phyloP scores from a whole-genome alignment of 78 protist genomes.

The Dictyostelium brefeldianum region DNA sequence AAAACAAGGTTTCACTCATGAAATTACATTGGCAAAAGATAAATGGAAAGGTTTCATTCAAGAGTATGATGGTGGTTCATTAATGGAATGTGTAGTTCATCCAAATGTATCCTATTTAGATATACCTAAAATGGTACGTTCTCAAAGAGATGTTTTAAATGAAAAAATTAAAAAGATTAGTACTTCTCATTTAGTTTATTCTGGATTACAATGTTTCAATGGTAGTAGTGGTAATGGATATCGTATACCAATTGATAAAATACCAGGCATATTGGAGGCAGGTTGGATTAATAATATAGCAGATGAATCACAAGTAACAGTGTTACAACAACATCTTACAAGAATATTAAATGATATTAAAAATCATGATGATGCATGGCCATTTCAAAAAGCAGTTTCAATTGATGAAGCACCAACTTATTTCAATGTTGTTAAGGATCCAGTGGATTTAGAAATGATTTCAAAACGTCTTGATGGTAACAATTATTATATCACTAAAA shows the following conservation, averaged over 20 bases:
- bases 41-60: conserved; percentile 92
- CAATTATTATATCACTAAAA: conserved; percentile 75
- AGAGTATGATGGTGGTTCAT: conserved; percentile 96
- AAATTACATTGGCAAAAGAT: conserved; percentile 78
- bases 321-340: background rate
- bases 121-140: conserved; percentile 32
- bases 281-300: conserved; percentile 36
- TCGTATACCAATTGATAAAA: conserved; percentile 36
- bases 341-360: background rate
- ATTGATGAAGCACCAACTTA: conserved; percentile 55
- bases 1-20: conserved; percentile 94
- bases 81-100: conserved; percentile 84
- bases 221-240: background rate
- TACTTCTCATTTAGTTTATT: conserved; percentile 57
- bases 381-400: conserved; percentile 58
- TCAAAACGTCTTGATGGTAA: conserved; percentile 32
- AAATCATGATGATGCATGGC: conserved; percentile 60
- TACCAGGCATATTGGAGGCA: conserved; percentile 40
- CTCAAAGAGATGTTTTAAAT: conserved; percentile 50
- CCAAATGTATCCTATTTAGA: conserved; percentile 64
- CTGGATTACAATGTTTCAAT: conserved; percentile 35
- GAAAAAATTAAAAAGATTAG: conserved; percentile 57
- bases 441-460: conserved; percentile 36
- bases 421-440: conserved; percentile 33
- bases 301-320: background rate